A percentile compares a stretch with the other conserved stretches of the same genome.
Evolutionary conservation across 1,139 yeast species (phyloP).

Genomic region (Scheffersomyces insectosa): DNA sequence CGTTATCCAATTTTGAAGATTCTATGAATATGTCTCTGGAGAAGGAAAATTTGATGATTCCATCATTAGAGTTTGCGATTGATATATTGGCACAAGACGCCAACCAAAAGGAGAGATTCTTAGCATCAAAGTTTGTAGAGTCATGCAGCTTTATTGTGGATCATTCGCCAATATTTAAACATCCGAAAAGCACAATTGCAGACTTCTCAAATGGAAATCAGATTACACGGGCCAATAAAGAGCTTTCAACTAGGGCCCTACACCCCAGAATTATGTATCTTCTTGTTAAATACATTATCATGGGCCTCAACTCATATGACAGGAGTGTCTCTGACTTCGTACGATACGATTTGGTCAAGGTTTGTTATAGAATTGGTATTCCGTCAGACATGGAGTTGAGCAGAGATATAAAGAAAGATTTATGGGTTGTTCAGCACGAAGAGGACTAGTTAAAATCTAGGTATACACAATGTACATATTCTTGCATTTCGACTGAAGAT

Average conservation of each 20-base stretch:
- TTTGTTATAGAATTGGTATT: conserved; percentile 27
- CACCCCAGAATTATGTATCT: conserved; percentile 16
- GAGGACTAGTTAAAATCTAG: conserved; percentile 3
- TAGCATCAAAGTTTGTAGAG: conserved; percentile 37
- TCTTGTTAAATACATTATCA: conserved; percentile 25
- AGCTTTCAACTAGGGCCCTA: conserved; percentile 3
- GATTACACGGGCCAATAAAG: conserved; percentile 2
- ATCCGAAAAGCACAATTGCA: background rate
- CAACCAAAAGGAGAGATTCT: conserved; percentile 27
- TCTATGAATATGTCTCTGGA: conserved; percentile 3
- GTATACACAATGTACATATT: conserved; percentile 3
- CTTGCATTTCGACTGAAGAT: background rate
- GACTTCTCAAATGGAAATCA: background rate
- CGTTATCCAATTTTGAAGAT: conserved; percentile 5
- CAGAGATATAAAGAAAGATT: conserved; percentile 29
- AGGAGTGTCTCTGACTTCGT: conserved; percentile 33
- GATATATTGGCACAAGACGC: conserved; percentile 31
- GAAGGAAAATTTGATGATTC: conserved; percentile 12
- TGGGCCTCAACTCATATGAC: conserved; percentile 35
- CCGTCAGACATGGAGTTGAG: conserved; percentile 19
- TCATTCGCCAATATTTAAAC: conserved; percentile 15
- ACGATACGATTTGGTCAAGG: conserved; percentile 29
- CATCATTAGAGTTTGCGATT: conserved; percentile 26
- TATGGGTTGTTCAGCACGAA: conserved; percentile 29
- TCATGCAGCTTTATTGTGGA: conserved; percentile 32